phyloP scores from a whole-genome alignment of 768 basidiomycete species.

The Calocybe cyanea region DNA sequence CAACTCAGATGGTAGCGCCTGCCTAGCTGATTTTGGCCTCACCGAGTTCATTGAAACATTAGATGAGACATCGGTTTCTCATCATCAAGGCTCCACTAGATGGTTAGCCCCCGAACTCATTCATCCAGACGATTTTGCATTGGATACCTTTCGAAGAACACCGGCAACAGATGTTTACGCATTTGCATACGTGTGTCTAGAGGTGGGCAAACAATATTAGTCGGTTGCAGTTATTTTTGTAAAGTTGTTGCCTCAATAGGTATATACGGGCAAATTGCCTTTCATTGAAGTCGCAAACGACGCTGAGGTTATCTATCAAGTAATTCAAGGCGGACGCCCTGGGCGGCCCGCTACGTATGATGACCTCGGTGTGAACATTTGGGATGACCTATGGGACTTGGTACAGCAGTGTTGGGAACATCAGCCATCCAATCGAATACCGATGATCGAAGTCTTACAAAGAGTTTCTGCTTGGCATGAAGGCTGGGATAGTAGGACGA shows the following conservation, averaged over 20 bases:
- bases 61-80: constrained; percentile 8
- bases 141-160: constrained; percentile 12
- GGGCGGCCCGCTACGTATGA: constrained; percentile 5
- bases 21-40: constrained; percentile 16
- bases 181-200: constrained; percentile 13
- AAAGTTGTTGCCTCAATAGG: not conserved
- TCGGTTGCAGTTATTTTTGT: not conserved
- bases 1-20: constrained; percentile 12
- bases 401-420: constrained; percentile 14
- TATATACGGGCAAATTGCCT: constrained; percentile 13
- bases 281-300: constrained; percentile 16
- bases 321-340: constrained; percentile 14
- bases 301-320: constrained; percentile 16
- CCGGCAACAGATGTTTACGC: constrained; percentile 14
- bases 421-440: constrained; percentile 6
- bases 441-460: constrained; percentile 9
- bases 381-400: constrained; percentile 13
- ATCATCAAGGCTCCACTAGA: constrained; percentile 13
- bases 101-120: constrained; percentile 17
- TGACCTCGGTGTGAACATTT: constrained; percentile 11
- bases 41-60: constrained; percentile 15
- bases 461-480: constrained; percentile 9
- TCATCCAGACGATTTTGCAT: constrained; percentile 13
- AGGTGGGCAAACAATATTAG: constrained; percentile 2
- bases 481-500: constrained; percentile 9